Percentiles rank a stretch among this genome's conserved stretches.
These are phyloP conservation scores for Nakazawaea ishiwadae DNA, from an alignment of 805 yeast genomes.

Conservation along the genomic window DNA sequence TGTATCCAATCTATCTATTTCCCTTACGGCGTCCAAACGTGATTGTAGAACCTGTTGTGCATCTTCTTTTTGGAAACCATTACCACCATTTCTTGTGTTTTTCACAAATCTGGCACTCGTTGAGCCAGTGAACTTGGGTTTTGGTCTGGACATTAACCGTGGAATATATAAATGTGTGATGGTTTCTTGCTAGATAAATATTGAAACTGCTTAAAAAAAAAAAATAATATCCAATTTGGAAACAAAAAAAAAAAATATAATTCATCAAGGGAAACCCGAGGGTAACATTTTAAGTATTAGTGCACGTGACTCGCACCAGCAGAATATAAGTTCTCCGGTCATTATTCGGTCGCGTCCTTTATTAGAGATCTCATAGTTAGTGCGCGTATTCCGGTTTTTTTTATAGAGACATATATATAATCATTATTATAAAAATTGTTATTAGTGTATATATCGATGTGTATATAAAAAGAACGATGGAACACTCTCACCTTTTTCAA, in stretches of 20 bases:
- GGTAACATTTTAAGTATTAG: not conserved
- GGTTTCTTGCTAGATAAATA: too few relatives aligned
- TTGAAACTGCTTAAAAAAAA: too few relatives aligned
- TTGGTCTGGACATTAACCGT: not conserved
- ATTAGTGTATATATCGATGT: too few relatives aligned
- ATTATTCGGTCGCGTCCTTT: not conserved
- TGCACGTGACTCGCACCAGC: not conserved
- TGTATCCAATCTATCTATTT: constrained; percentile 66
- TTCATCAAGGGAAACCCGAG: not conserved
- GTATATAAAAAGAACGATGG: too few relatives aligned
- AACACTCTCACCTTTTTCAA: too few relatives aligned
- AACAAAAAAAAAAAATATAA: too few relatives aligned
- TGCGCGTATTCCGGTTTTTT: not conserved
- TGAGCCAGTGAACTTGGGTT: constrained; percentile 37
- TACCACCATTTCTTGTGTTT: constrained; percentile 19
- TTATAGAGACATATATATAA: too few relatives aligned
- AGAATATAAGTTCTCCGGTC: not conserved
- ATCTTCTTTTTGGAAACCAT: constrained; percentile 3
- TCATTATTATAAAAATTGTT: too few relatives aligned
- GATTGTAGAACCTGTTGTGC: constrained; percentile 23
- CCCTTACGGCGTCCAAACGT: constrained; percentile 49
- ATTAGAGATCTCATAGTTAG: not conserved
- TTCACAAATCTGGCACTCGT: constrained; percentile 49
- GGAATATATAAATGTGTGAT: too few relatives aligned
- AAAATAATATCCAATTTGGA: not conserved